A percentile compares a stretch with the other conserved stretches of the same genome.
Evolutionary conservation across 768 basidiomycete species (phyloP).

Genomic region (Sistotremastrum niveocremeum): DNA sequence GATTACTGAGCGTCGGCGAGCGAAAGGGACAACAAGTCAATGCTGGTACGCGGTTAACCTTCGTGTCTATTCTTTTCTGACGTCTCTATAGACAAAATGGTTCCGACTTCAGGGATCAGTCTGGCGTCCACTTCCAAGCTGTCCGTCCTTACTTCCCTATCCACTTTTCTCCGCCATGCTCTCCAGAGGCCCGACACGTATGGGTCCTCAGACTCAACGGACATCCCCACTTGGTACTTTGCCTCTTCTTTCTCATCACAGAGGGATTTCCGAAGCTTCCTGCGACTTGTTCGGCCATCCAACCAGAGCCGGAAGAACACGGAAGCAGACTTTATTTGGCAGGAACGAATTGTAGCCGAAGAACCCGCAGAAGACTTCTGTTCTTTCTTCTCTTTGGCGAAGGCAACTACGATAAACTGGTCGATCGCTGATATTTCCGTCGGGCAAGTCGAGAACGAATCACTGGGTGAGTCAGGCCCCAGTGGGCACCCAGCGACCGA

Average conservation of each 20-base stretch:
- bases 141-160: conserved; percentile 58
- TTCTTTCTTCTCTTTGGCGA: neutral
- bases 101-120: conserved; percentile 50
- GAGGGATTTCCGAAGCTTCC: conserved; percentile 42
- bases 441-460: neutral
- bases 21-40: conserved; percentile 28
- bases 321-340: neutral
- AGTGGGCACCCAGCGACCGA: too few relatives aligned
- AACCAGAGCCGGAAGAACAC: conserved; percentile 7
- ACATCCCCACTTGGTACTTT: conserved; percentile 50
- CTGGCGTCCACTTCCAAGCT: conserved; percentile 29
- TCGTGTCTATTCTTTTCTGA: conserved; percentile 10
- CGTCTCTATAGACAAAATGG: conserved; percentile 35
- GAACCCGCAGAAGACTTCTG: neutral
- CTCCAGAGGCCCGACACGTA: conserved; percentile 12
- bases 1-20: conserved; percentile 57
- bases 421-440: neutral
- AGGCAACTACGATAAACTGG: neutral
- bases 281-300: conserved; percentile 24
- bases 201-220: conserved; percentile 8
- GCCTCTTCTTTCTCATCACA: conserved; percentile 39
- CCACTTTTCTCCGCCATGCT: conserved; percentile 47
- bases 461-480: conserved; percentile 11
- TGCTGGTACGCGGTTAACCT: neutral
- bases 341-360: conserved; percentile 13